A percentile compares a stretch with the other conserved stretches of the same genome.
These are phyloP conservation scores for Aspergillus uvarum DNA, from an alignment of 2,329 filamentous ascomycete species.

Conservation along the genomic window DNA sequence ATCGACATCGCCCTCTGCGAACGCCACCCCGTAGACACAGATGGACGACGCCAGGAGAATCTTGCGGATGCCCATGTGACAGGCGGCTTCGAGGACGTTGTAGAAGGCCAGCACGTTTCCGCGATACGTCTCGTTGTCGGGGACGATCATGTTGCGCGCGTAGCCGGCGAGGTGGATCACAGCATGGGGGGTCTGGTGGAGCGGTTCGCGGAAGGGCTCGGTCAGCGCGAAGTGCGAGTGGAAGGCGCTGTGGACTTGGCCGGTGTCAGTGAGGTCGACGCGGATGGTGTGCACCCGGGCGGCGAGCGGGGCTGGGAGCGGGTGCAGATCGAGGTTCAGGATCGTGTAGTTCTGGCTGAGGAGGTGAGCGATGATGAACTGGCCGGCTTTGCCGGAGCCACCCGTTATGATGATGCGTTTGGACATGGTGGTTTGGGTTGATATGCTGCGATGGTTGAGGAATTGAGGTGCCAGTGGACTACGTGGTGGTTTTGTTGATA, in stretches of 20 bases:
- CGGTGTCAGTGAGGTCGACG: constrained; percentile 55
- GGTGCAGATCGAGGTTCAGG: constrained; percentile 56
- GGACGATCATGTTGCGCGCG: constrained; percentile 61
- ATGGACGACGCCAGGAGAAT: constrained; percentile 61
- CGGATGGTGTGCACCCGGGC: constrained; percentile 55
- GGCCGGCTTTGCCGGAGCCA: constrained; percentile 57
- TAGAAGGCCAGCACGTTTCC: constrained; percentile 58
- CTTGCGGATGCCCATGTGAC: constrained; percentile 61
- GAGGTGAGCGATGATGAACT: constrained; percentile 56
- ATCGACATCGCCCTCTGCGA: constrained; percentile 58
- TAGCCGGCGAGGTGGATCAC: constrained; percentile 64
- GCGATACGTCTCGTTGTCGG: constrained; percentile 60
- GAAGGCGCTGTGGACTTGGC: constrained; percentile 58
- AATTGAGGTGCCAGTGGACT: constrained; percentile 45
- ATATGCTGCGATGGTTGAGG: neutral
- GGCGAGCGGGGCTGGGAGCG: constrained; percentile 37
- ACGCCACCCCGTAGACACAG: constrained; percentile 63
- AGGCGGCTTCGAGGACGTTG: constrained; percentile 64
- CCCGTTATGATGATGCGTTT: constrained; percentile 55
- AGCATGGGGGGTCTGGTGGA: constrained; percentile 53
- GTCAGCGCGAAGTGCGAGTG: constrained; percentile 57
- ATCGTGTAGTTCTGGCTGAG: constrained; percentile 52
- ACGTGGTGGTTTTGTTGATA: neutral
- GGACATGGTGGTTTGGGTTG: constrained; percentile 18
- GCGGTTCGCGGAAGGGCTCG: constrained; percentile 35